A percentile compares a stretch with the other conserved stretches of the same genome.
Conservation (phyloP, 2,329 filamentous ascomycete species). For the Sclerotinia nivalis region DNA sequence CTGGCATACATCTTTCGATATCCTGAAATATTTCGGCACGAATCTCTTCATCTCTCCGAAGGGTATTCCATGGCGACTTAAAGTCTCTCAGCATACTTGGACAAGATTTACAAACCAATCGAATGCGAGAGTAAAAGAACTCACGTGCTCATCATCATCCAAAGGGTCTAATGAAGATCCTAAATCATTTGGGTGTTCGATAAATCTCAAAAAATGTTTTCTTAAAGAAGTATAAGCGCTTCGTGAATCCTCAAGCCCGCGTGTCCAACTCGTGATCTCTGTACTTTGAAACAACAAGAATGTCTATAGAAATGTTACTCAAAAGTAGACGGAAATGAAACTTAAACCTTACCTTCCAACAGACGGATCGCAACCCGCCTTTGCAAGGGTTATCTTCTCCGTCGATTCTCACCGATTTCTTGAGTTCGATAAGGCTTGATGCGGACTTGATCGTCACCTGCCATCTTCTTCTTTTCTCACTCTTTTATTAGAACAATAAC, state of each 20-base stretch:
- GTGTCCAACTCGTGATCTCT: constrained; percentile 66
- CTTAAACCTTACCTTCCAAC: constrained; percentile 72
- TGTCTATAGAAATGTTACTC: constrained; percentile 50
- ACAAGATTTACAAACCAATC: neutral
- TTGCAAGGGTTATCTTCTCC: constrained; percentile 63
- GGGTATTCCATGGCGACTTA: constrained; percentile 88
- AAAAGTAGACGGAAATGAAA: constrained; percentile 1
- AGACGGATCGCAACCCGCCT: constrained; percentile 78
- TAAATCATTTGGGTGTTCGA: constrained; percentile 81
- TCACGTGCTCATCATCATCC: constrained; percentile 70
- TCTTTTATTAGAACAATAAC: constrained; percentile 28
- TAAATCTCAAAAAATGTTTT: constrained; percentile 75
- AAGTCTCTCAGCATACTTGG: constrained; percentile 46
- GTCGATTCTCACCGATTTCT: constrained; percentile 62
- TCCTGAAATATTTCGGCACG: constrained; percentile 91
- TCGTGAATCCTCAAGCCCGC: constrained; percentile 66
- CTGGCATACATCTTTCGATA: constrained; percentile 85
- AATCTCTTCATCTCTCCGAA: constrained; percentile 79
- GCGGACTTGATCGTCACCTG: constrained; percentile 60
- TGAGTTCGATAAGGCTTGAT: constrained; percentile 60
- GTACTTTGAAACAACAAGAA: constrained; percentile 77
- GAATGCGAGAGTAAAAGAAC: constrained; percentile 26
- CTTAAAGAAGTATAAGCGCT: constrained; percentile 71
- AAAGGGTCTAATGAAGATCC: constrained; percentile 77
- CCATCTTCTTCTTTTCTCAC: constrained; percentile 62